Evolutionary conservation across 129 eudicot species (phyloP).

Genomic region (Silybum marianum): DNA sequence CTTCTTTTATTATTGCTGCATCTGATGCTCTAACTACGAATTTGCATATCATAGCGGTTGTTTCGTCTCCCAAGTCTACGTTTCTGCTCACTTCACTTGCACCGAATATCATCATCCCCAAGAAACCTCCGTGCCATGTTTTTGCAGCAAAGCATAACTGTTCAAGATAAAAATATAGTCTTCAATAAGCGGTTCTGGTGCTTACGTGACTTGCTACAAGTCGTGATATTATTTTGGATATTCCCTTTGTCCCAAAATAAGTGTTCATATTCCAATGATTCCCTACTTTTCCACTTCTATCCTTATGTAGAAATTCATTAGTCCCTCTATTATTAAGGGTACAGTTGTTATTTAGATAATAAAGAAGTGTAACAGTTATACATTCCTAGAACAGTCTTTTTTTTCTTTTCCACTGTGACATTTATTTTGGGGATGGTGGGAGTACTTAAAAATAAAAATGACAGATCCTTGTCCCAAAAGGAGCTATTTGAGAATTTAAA

Average conservation of each 20-base stretch:
- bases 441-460: neutral
- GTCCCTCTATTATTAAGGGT: neutral
- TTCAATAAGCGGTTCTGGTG: neutral
- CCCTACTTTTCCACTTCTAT: neutral
- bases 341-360: neutral
- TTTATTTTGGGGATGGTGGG: neutral
- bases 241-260: no score
- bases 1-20: constrained; percentile 83
- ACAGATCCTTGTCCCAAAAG: neutral
- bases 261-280: no score
- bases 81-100: constrained; percentile 98
- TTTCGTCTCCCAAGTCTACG: constrained; percentile 93
- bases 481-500: neutral
- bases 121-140: constrained; percentile 97
- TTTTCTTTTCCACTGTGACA: neutral
- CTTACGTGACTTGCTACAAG: neutral
- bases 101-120: constrained; percentile 97
- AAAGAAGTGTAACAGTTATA: neutral
- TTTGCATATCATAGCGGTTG: constrained; percentile 94
- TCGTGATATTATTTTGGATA: neutral
- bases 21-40: constrained; percentile 96
- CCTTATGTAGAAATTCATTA: neutral
- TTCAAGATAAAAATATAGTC: constrained; percentile 25
- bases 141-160: constrained; percentile 95
- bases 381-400: neutral